phyloP scores from a whole-genome alignment of 352 stramenopile genomes.

The Pythium sp. region DNA sequence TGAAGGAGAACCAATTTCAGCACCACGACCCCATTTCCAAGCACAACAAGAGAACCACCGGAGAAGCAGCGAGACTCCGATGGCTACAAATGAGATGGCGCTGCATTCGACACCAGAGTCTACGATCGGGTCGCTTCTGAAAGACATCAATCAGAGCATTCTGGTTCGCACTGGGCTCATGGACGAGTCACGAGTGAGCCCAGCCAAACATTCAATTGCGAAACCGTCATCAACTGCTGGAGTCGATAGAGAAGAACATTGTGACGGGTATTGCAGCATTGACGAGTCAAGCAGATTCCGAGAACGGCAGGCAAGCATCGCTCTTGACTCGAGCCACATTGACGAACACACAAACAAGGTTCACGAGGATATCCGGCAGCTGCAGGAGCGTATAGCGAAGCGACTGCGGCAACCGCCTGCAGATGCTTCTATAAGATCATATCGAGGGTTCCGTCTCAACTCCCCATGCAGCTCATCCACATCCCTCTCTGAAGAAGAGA shows the following conservation, averaged over 20 bases:
- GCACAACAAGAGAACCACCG: background rate
- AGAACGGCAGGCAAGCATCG: too few relatives aligned
- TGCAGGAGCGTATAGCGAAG: slow-evolving; percentile 66
- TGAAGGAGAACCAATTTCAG: background rate
- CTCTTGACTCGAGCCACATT: slow-evolving; percentile 22
- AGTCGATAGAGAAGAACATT: background rate
- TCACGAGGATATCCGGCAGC: slow-evolving; percentile 65
- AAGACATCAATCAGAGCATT: slow-evolving; percentile 16
- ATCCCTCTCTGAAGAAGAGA: slow-evolving; percentile 31
- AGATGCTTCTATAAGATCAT: background rate
- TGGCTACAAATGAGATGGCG: background rate
- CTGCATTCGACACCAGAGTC: background rate
- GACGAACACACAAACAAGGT: slow-evolving; percentile 63
- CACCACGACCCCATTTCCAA: background rate
- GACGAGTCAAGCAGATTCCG: background rate
- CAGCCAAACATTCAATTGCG: background rate
- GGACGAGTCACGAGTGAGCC: background rate
- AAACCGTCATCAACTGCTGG: background rate
- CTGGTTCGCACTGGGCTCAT: slow-evolving; percentile 3
- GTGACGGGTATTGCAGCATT: background rate
- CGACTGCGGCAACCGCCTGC: slow-evolving; percentile 45
- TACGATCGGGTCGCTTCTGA: slow-evolving; percentile 7
- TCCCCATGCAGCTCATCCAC: slow-evolving; percentile 31
- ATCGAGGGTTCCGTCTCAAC: background rate
- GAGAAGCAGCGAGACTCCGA: background rate